These are phyloP conservation scores for Annulohypoxylon truncatum DNA, from an alignment of 2,329 filamentous ascomycete species.

Conservation along the genomic window DNA sequence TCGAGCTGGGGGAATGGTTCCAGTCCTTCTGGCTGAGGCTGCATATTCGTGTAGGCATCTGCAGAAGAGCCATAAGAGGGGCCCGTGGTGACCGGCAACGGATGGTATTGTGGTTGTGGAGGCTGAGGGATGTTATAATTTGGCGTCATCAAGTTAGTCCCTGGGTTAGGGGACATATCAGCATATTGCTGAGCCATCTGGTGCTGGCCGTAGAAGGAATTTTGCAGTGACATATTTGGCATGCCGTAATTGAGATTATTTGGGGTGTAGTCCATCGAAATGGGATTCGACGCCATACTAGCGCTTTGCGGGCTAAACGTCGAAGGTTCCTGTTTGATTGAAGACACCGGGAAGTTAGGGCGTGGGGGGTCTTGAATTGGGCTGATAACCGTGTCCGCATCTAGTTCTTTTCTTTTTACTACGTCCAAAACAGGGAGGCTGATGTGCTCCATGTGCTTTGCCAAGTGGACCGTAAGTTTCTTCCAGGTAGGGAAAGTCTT, in stretches of 20 bases:
- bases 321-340: slow-evolving; percentile 49
- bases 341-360: slow-evolving; percentile 51
- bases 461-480: slow-evolving; percentile 91
- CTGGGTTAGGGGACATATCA: slow-evolving; percentile 36
- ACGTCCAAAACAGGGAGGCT: slow-evolving; percentile 80
- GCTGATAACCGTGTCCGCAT: slow-evolving; percentile 74
- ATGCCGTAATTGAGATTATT: slow-evolving; percentile 38
- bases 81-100: slow-evolving; percentile 49
- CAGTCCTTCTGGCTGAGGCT: slow-evolving; percentile 42
- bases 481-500: slow-evolving; percentile 87
- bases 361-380: slow-evolving; percentile 69
- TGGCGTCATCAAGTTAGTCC: slow-evolving; percentile 40
- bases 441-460: slow-evolving; percentile 94
- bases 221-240: slow-evolving; percentile 34
- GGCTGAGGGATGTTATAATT: slow-evolving; percentile 32
- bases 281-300: slow-evolving; percentile 32
- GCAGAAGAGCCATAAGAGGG: slow-evolving; percentile 43
- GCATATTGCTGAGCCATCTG: slow-evolving; percentile 32
- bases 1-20: slow-evolving; percentile 52
- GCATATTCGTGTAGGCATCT: slow-evolving; percentile 50
- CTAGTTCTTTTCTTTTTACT: slow-evolving; percentile 63
- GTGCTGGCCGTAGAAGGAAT: slow-evolving; percentile 42
- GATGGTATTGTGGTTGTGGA: slow-evolving; percentile 46
- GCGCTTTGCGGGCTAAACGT: slow-evolving; percentile 38
- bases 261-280: slow-evolving; percentile 40